Conservation (phyloP, 2,329 filamentous ascomycete species). For the Akanthomyces muscarius region DNA sequence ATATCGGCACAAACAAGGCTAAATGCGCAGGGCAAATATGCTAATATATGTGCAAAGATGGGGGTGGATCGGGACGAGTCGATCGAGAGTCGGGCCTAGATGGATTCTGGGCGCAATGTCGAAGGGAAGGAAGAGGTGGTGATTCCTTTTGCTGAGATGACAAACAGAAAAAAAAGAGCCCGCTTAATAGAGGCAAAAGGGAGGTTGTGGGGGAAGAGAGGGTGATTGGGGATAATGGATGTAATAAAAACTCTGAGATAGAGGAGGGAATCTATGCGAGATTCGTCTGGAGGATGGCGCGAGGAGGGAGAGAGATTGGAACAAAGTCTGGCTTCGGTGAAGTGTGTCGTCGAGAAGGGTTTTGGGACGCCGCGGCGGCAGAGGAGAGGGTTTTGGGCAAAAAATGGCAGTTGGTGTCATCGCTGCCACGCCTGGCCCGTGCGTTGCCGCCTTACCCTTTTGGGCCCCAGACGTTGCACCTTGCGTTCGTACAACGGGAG, state of each 20-base stretch:
- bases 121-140: slow-evolving; percentile 2
- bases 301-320: slow-evolving; percentile 14
- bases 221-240: slow-evolving; percentile 14
- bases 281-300: slow-evolving; percentile 5
- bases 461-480: background rate
- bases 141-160: slow-evolving; percentile 13
- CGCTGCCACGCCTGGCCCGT: slow-evolving; percentile 7
- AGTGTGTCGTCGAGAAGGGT: slow-evolving; percentile 13
- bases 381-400: slow-evolving; percentile 15
- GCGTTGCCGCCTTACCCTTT: slow-evolving; percentile 11
- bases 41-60: background rate
- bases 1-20: slow-evolving; percentile 12
- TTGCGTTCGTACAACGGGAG: background rate
- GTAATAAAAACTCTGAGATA: slow-evolving; percentile 14
- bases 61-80: background rate
- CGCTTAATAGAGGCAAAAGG: slow-evolving; percentile 8
- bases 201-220: slow-evolving; percentile 14
- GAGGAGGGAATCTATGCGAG: slow-evolving; percentile 18
- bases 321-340: slow-evolving; percentile 4
- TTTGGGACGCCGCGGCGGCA: slow-evolving; percentile 8
- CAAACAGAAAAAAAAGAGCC: slow-evolving; percentile 18
- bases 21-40: slow-evolving; percentile 1
- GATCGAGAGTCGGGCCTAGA: background rate
- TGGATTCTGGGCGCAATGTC: slow-evolving; percentile 1
- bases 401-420: slow-evolving; percentile 11